phyloP scores from a whole-genome alignment of 257 asterid genomes.

The Nicotiana paniculata region DNA sequence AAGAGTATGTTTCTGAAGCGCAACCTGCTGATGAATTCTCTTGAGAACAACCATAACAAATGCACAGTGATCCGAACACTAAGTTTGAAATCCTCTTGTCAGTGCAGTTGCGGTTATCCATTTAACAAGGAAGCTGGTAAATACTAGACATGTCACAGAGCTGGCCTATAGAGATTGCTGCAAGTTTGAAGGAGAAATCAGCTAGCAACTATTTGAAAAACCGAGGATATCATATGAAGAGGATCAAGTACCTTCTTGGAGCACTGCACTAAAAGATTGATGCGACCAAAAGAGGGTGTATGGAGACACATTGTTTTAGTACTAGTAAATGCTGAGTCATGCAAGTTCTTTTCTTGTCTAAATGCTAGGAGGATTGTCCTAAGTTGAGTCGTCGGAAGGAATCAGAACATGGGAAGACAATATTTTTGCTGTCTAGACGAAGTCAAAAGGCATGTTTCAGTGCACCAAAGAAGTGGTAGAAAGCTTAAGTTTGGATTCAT shows the following conservation, averaged over 20 bases:
- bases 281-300: too few species aligned
- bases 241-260: too few species aligned
- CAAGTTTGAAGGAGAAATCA: background rate
- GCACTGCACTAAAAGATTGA: too few species aligned
- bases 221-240: too few species aligned
- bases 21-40: constrained; percentile 22
- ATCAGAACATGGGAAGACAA: background rate
- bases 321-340: too few species aligned
- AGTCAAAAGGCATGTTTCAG: too few species aligned
- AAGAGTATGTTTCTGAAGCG: constrained; percentile 18
- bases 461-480: too few species aligned
- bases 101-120: background rate
- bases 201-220: too few species aligned
- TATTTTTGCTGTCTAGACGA: too few species aligned
- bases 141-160: background rate
- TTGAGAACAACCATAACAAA: background rate
- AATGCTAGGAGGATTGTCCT: background rate
- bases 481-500: background rate
- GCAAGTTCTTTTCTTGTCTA: too few species aligned
- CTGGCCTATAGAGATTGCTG: background rate
- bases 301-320: too few species aligned
- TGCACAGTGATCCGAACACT: background rate
- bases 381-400: background rate
- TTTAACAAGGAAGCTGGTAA: constrained; percentile 1
- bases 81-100: background rate